Base-by-base conservation (phyloP, 1,284 basidiomycete genomes). In the Ceratobasidium sp. region DNA sequence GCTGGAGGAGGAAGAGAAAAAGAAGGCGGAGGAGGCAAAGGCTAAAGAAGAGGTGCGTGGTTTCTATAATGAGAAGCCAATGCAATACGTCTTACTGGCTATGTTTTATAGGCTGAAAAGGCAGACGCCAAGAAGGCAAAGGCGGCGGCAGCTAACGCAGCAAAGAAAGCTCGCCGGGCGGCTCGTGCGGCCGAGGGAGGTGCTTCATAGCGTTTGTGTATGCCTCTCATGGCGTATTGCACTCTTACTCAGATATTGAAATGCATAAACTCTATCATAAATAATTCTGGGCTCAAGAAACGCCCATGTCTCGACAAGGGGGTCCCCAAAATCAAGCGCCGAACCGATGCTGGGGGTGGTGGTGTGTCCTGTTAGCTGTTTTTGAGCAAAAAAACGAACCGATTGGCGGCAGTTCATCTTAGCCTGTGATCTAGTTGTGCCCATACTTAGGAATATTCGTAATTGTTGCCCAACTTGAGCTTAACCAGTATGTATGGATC, bases 151-250 rank as follows among this genome's bases (percentile, higher is more conserved):
- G 94, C 93, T 2, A 95, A 92, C 82, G 97, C 96, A 65, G 95
- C 96, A 29, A 99, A 99, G 88, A 99, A 99, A 88, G 95, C 95
- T n/a, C 88, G 90, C 80, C 89, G 92, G 80, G 90, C 90, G 29
- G 87, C 87, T 51, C 84, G 85, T 64, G 82, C 83, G 1, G 81
- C 80, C 54, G 80, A 77, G 6, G 82, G 67, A n/a, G 71, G 56
- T 11, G 17, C 40, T 6, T 62, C 29, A 8, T 54, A 62, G 19
- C 15, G 22, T 11, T 15, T 62, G n/a, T 22, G 11, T 11, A 43
- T 22, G 8, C 22, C 37, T 62, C 17, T 17, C n/a, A 11, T 62
- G 19, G 22, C 5, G 11, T 43, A 43, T 19, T 22, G 17, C 6
- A 11, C 19, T 40, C n/a, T 5, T 7, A 22, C 51, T 54, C 22